These are phyloP conservation scores for Paraleonurus japonicus DNA, from an alignment of 257 asterid genomes.

Conservation along the genomic window DNA sequence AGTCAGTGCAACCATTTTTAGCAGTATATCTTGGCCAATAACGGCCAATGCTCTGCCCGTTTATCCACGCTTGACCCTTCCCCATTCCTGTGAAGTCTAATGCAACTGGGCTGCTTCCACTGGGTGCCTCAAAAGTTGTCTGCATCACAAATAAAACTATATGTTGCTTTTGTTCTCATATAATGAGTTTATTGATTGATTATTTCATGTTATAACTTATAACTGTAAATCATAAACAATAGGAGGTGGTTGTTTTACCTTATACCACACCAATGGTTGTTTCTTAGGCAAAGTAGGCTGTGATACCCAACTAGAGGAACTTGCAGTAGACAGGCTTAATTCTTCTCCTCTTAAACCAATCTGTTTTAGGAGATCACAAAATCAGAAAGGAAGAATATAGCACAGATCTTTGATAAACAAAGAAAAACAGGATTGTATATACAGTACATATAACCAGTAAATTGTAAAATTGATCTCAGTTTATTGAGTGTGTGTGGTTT, in stretches of 20 bases:
- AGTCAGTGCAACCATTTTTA: constrained; percentile 45
- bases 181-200: background rate
- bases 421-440: background rate
- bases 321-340: constrained; percentile 51
- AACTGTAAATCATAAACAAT: constrained; percentile 6
- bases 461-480: too few species aligned
- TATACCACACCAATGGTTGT: constrained; percentile 85
- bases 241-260: constrained; percentile 46
- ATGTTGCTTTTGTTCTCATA: too few species aligned
- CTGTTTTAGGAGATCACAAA: constrained; percentile 37
- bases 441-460: too few species aligned
- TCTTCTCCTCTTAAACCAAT: constrained; percentile 85
- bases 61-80: constrained; percentile 94
- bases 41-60: constrained; percentile 91
- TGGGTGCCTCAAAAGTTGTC: constrained; percentile 70
- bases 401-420: background rate
- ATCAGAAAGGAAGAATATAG: background rate
- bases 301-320: constrained; percentile 66
- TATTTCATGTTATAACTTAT: background rate
- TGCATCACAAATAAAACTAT: constrained; percentile 22
- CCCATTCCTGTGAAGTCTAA: constrained; percentile 78
- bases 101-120: constrained; percentile 67
- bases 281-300: constrained; percentile 61
- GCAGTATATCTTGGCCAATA: constrained; percentile 62
- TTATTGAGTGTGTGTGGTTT: too few species aligned